phyloP scores from a whole-genome alignment of 2,329 filamentous ascomycete species.

The Fusarium virguliforme region DNA sequence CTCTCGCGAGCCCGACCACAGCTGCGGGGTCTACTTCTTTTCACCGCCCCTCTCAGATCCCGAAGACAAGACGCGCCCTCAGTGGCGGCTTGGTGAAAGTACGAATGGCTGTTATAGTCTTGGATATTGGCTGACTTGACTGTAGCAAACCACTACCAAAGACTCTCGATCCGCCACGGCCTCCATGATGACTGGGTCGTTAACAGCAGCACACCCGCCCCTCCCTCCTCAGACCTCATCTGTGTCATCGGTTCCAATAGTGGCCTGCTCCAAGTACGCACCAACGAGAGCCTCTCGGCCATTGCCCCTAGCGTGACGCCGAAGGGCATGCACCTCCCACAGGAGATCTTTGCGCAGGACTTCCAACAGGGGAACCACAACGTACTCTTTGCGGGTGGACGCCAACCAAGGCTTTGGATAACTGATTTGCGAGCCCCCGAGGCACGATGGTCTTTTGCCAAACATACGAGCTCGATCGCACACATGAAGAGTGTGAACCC shows the following conservation, averaged over 20 bases:
- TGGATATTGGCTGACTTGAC: conserved; percentile 4
- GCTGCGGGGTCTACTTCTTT: conserved; percentile 58
- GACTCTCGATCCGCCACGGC: conserved; percentile 52
- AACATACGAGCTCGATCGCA: conserved; percentile 61
- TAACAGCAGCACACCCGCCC: conserved; percentile 62
- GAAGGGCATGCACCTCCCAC: conserved; percentile 43
- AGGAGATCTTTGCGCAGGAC: conserved; percentile 66
- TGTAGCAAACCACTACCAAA: conserved; percentile 55
- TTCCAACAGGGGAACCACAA: conserved; percentile 63
- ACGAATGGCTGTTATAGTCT: conserved; percentile 22
- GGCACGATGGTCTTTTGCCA: conserved; percentile 54
- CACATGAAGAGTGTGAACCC: conserved; percentile 66
- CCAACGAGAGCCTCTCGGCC: conserved; percentile 55
- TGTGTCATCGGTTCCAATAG: conserved; percentile 66
- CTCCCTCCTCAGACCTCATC: conserved; percentile 57
- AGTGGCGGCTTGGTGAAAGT: conserved; percentile 60
- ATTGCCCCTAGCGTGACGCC: conserved; percentile 50
- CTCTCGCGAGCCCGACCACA: conserved; percentile 55
- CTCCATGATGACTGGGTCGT: conserved; percentile 54
- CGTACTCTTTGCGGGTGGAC: conserved; percentile 67
- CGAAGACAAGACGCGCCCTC: conserved; percentile 50
- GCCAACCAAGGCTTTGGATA: conserved; percentile 63
- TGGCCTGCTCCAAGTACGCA: conserved; percentile 62
- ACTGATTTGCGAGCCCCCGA: conserved; percentile 62
- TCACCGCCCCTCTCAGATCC: conserved; percentile 54